A percentile compares a stretch with the other conserved stretches of the same genome.
Conservation (phyloP, 2,329 filamentous ascomycete genomes). For the Fusarium duplospermum region DNA sequence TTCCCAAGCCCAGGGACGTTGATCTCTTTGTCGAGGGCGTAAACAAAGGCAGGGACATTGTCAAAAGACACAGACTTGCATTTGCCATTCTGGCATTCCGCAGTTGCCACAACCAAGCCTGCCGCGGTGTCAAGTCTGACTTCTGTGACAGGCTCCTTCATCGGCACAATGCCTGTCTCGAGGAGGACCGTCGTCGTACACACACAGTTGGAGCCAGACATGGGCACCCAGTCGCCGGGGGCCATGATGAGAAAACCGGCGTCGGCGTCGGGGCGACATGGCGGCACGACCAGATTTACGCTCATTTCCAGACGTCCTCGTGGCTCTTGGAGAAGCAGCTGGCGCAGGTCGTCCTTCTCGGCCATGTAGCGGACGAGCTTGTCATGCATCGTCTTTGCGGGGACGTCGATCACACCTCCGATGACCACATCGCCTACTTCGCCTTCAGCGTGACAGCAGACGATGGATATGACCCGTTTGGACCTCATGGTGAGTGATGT, state of each 20-base stretch:
- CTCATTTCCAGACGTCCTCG: constrained; percentile 53
- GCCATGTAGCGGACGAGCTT: constrained; percentile 56
- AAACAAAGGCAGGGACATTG: constrained; percentile 58
- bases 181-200: constrained; percentile 57
- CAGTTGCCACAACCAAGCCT: constrained; percentile 54
- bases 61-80: constrained; percentile 58
- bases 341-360: constrained; percentile 53
- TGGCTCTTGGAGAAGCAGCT: constrained; percentile 57
- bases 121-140: constrained; percentile 58
- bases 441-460: constrained; percentile 53
- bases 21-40: constrained; percentile 49
- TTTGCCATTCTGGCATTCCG: constrained; percentile 56
- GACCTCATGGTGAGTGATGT: background rate
- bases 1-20: background rate
- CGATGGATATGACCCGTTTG: constrained; percentile 39
- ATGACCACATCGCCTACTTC: constrained; percentile 61
- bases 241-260: constrained; percentile 61
- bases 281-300: constrained; percentile 55
- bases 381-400: constrained; percentile 59
- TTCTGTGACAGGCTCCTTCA: constrained; percentile 57
- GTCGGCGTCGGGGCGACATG: constrained; percentile 57
- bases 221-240: constrained; percentile 54
- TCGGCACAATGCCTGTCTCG: constrained; percentile 59
- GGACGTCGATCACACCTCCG: constrained; percentile 57
- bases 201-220: constrained; percentile 59